Base-by-base conservation (phyloP, 2,329 filamentous ascomycete species). In the Orbilia ellipsospora region DNA sequence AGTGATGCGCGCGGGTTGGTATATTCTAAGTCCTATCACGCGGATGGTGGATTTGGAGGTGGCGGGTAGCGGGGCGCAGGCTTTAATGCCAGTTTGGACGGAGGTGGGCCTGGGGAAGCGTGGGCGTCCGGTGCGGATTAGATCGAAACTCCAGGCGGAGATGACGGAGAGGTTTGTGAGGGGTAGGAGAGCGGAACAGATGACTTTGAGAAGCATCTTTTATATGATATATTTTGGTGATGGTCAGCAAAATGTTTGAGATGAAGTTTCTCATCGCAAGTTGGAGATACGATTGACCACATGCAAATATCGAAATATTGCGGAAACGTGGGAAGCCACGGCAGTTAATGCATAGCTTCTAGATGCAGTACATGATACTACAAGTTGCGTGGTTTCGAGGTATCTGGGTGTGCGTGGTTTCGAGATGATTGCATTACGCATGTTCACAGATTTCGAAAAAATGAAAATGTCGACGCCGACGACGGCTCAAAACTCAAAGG, bases 401-500 rank as follows among this genome's bases (percentile, higher is more conserved):
- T 36, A 36, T 36, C 5, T 36, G 1, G 31, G 31, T 12, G 12
- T 15, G n/a, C 13, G 36, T 68, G n/a, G n/a, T 26, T 56, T 56
- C 20, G 12, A 64, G 3, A 36, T 6, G 31, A 36, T 36, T 2
- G 31, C 10, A 36, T 10, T 36, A 36, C 31, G 10, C 2, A 36
- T 6, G 8, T 36, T 36, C 31, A 36, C 31, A 36, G 5, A 2
- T 7, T 36, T 10, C 8, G 3, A 6, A 36, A 36, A 36, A 36
- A 36, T 36, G 5, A 10, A 28, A 10, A 36, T 28, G 44, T 54
- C 44, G 48, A 20, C 48, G 55, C 65, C 56, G n/a, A 4, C 23
- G 65, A 48, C 15, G 65, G 65, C 65, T 61, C 4, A 54, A 40
- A 62, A 56, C 16, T 51, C 26, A 23, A 62, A 20, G 15, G n/a